A percentile compares a stretch with the other conserved stretches of the same genome.
These are phyloP conservation scores for Penicillium alfredii DNA, from an alignment of 495 filamentous ascomycete genomes.

Conservation along the genomic window DNA sequence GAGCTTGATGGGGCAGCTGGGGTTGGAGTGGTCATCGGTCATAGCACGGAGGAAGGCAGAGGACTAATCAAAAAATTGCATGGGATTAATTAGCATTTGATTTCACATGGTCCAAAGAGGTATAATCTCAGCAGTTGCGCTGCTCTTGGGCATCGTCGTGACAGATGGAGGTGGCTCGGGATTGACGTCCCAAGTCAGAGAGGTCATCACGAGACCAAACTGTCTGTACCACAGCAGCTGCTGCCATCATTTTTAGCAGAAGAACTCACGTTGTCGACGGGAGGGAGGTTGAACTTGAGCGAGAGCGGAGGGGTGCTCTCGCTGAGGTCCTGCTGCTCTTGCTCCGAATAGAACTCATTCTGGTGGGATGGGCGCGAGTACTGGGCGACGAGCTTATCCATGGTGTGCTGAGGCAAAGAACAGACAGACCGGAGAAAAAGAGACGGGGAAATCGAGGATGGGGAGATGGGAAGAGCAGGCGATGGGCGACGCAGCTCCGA, in stretches of 20 bases:
- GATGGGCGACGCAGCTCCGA: constrained; percentile 28
- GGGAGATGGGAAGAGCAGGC: constrained; percentile 10
- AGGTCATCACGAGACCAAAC: too few species aligned
- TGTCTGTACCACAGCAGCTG: neutral
- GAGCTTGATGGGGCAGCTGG: constrained; percentile 95
- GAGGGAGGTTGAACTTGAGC: constrained; percentile 88
- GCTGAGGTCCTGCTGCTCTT: constrained; percentile 70
- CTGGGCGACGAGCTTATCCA: constrained; percentile 90
- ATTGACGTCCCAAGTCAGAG: too few species aligned
- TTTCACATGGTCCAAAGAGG: too few species aligned
- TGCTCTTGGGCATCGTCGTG: too few species aligned
- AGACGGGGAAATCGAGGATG: constrained; percentile 4
- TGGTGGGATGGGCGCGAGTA: constrained; percentile 74
- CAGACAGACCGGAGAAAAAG: constrained; percentile 1
- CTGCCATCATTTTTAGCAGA: neutral
- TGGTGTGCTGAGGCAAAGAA: constrained; percentile 37
- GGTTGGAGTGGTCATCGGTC: constrained; percentile 95
- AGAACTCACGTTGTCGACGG: constrained; percentile 75
- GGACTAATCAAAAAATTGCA: constrained; percentile 51
- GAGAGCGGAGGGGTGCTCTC: constrained; percentile 64
- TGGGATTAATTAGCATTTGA: too few species aligned
- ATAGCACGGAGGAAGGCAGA: constrained; percentile 91
- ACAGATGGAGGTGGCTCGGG: too few species aligned
- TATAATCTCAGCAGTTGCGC: too few species aligned
- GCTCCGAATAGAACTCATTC: constrained; percentile 62